Conservation (phyloP, 257 asterid species). For the Petunia secreta region DNA sequence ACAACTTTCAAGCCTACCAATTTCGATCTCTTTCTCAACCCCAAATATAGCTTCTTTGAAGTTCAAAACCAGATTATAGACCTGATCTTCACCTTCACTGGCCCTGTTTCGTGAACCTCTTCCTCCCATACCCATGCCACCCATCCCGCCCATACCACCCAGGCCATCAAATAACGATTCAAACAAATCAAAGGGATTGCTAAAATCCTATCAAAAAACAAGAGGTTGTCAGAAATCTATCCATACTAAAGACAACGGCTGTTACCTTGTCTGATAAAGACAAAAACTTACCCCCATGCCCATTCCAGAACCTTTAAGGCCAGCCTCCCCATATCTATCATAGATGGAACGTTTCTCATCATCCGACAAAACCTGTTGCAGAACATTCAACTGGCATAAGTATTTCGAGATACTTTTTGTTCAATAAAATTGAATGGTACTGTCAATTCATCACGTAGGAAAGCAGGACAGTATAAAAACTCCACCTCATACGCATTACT, state of each 20-base stretch:
- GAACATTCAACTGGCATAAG: neutral
- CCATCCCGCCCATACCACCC: slow-evolving; percentile 34
- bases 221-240: neutral
- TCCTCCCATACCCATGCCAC: slow-evolving; percentile 86
- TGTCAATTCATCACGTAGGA: neutral
- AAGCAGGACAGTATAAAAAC: neutral
- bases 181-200: slow-evolving; percentile 92
- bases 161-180: slow-evolving; percentile 88
- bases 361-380: slow-evolving; percentile 77
- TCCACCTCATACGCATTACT: slow-evolving; percentile 93
- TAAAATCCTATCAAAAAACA: slow-evolving; percentile 67
- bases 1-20: slow-evolving; percentile 89
- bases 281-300: slow-evolving; percentile 83
- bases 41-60: slow-evolving; percentile 97
- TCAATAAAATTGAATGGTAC: neutral
- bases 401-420: neutral
- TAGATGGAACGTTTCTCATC: slow-evolving; percentile 92
- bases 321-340: slow-evolving; percentile 94
- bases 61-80: slow-evolving; percentile 68
- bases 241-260: neutral
- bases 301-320: slow-evolving; percentile 87
- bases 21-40: slow-evolving; percentile 89
- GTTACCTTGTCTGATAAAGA: neutral
- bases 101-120: slow-evolving; percentile 76
- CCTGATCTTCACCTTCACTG: slow-evolving; percentile 94